Percentiles rank a stretch among this genome's conserved stretches.
Conservation (phyloP, 2,329 filamentous ascomycete genomes). For the Cladosporium colombiae region DNA sequence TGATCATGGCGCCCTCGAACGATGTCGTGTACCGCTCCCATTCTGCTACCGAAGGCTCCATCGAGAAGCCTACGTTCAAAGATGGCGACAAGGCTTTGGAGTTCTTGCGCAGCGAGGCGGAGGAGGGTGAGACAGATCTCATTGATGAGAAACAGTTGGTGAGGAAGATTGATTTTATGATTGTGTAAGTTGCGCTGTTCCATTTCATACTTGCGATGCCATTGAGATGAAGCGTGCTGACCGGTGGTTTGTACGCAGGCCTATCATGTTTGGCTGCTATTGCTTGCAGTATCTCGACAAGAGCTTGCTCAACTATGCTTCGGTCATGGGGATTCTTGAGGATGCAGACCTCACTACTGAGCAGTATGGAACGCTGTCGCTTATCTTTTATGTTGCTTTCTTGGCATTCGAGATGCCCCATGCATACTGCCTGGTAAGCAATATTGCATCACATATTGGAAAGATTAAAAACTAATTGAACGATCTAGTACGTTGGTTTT, state of each 20-base stretch:
- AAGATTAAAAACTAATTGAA: too few relatives aligned
- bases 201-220: not conserved
- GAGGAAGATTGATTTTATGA: slow-evolving; percentile 44
- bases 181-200: slow-evolving; percentile 37
- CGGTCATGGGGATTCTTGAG: slow-evolving; percentile 64
- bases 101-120: slow-evolving; percentile 22
- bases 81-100: slow-evolving; percentile 24
- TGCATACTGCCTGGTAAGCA: slow-evolving; percentile 45
- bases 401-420: slow-evolving; percentile 43
- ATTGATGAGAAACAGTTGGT: slow-evolving; percentile 28
- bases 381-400: slow-evolving; percentile 57
- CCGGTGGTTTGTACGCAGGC: slow-evolving; percentile 24
- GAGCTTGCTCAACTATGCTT: slow-evolving; percentile 61
- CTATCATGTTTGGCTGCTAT: slow-evolving; percentile 61
- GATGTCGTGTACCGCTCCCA: slow-evolving; percentile 10
- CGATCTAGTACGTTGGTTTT: not conserved
- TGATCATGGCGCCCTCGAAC: slow-evolving; percentile 5
- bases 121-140: slow-evolving; percentile 20
- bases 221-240: not conserved
- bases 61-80: slow-evolving; percentile 21
- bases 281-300: slow-evolving; percentile 67
- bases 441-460: too few relatives aligned
- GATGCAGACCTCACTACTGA: slow-evolving; percentile 59
- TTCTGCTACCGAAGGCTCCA: slow-evolving; percentile 12
- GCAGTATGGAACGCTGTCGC: slow-evolving; percentile 55